Evolutionary conservation across 2,329 filamentous ascomycete genomes (phyloP).

Genomic region (Colletotrichum falcatum): DNA sequence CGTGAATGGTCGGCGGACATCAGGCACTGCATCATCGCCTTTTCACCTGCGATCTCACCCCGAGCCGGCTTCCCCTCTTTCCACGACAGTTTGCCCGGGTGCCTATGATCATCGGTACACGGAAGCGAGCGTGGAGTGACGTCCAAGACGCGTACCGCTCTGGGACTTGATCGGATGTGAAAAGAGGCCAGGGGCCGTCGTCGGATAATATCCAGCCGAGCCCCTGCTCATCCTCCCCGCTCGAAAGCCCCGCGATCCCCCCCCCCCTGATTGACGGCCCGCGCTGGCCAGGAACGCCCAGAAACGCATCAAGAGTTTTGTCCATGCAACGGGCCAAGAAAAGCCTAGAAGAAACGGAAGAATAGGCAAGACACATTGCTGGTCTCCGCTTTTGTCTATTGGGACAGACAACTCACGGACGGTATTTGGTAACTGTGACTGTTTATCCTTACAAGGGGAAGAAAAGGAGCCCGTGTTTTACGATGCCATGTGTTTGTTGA

Average conservation of each 20-base stretch:
- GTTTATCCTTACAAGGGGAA: background rate
- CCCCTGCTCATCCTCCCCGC: slow-evolving; percentile 16
- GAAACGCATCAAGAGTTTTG: slow-evolving; percentile 12
- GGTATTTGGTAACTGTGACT: fast-evolving
- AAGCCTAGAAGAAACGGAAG: background rate
- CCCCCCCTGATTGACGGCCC: slow-evolving; percentile 13
- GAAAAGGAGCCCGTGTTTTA: background rate
- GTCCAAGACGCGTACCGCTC: slow-evolving; percentile 17
- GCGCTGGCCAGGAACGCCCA: slow-evolving; percentile 16
- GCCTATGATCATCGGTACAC: background rate
- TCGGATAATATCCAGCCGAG: slow-evolving; percentile 8
- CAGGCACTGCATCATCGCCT: slow-evolving; percentile 8
- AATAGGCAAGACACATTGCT: background rate
- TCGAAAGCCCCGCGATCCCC: slow-evolving; percentile 24
- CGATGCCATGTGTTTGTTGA: too few species aligned
- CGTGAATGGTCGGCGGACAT: slow-evolving; percentile 33
- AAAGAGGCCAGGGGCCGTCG: background rate
- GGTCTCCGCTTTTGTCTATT: background rate
- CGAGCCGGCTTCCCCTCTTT: slow-evolving; percentile 4
- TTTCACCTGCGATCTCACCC: background rate
- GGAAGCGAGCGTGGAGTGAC: background rate
- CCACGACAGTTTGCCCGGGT: background rate
- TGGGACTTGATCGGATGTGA: background rate
- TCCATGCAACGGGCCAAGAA: slow-evolving; percentile 13
- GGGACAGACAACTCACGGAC: too few species aligned